Evolutionary conservation across 345 rosid genomes (phyloP), one percentile per base, ranked within the genome.

Genomic region (Brassica napus): DNA sequence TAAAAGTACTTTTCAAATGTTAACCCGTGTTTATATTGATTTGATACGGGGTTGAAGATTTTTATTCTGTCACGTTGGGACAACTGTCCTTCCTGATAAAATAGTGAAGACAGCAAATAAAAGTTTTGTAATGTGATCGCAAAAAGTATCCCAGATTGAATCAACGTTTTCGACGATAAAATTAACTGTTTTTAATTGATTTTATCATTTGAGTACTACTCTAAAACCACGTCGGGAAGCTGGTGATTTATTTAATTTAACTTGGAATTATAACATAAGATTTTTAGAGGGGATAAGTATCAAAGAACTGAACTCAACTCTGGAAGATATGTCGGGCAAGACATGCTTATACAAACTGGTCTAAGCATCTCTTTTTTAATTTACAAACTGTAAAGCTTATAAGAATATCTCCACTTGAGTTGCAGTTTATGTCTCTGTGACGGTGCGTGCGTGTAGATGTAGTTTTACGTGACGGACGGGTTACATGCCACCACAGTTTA

Each of bases 41-140:
- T 47, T 73, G 82, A 79, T 72, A 32, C 30, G 42, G 31, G 68
- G 30, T 66, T 14, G 57, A 68, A 37, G 71, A 74, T 62, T 52
- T 69, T 61, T 74, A 69, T 80, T 80, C 67, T 74, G 71, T 62
- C 49, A 52, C 74, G 75, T 69, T 74, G 75, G 75, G 59, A 65
- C 83, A 80, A 74, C 59, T 69, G 75, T 80, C 24, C 35, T 62
- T 74, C 28, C 59, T 69, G 62, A 69, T 52, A 24, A 61, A 28
- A 28, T 73, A 74, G 39, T 74, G 54, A 73, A 60, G 67, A 60
- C 55, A 73, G 70, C 58, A 28, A 63, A 52, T 35, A 69, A 74
- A 63, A 18, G 52, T 62, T 73, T 79, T 68, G 62, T 5, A 60
- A 0, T 57, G 32, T 35, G 71, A 79, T 68, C 35, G 2, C 60